A percentile compares a stretch with the other conserved stretches of the same genome.
phyloP scores from a whole-genome alignment of 352 stramenopile genomes.

The Pythium aphanidermatum region DNA sequence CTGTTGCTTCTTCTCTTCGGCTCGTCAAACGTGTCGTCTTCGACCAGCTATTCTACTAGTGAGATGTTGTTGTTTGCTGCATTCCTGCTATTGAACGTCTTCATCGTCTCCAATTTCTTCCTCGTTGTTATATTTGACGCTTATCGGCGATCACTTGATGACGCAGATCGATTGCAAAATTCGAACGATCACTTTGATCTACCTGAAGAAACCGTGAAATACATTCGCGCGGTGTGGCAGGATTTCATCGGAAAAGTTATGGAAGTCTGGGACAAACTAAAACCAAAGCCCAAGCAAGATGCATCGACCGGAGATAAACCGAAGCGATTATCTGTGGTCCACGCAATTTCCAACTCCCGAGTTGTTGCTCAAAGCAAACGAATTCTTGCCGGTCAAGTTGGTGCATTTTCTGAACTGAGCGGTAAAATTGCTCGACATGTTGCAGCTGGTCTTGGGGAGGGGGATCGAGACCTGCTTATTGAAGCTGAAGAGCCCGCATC shows the following conservation, averaged over 20 bases:
- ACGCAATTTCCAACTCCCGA: conserved; percentile 14
- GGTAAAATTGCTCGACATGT: conserved; percentile 21
- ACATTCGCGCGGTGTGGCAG: conserved; percentile 7
- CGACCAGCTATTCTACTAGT: conserved; percentile 17
- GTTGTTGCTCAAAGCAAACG: conserved; percentile 13
- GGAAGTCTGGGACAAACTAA: not conserved
- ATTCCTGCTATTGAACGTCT: conserved; percentile 40
- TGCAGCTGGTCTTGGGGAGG: conserved; percentile 5
- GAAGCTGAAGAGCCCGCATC: not conserved
- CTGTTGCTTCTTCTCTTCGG: conserved; percentile 34
- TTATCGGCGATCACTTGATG: conserved; percentile 25
- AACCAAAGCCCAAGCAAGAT: not conserved
- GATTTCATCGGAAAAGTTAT: not conserved
- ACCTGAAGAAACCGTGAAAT: conserved; percentile 18
- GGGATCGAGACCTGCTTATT: not conserved
- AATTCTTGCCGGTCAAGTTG: conserved; percentile 17
- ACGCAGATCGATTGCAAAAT: conserved; percentile 18
- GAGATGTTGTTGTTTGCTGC: conserved; percentile 27
- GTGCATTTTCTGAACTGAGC: conserved; percentile 14
- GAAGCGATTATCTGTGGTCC: conserved; percentile 19
- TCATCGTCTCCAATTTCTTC: conserved; percentile 40
- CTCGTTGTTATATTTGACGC: conserved; percentile 39
- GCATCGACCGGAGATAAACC: not conserved
- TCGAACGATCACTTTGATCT: conserved; percentile 22
- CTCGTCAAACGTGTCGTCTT: conserved; percentile 8